Conservation (phyloP, 345 rosid genomes). For the Iberis pinnata region DNA sequence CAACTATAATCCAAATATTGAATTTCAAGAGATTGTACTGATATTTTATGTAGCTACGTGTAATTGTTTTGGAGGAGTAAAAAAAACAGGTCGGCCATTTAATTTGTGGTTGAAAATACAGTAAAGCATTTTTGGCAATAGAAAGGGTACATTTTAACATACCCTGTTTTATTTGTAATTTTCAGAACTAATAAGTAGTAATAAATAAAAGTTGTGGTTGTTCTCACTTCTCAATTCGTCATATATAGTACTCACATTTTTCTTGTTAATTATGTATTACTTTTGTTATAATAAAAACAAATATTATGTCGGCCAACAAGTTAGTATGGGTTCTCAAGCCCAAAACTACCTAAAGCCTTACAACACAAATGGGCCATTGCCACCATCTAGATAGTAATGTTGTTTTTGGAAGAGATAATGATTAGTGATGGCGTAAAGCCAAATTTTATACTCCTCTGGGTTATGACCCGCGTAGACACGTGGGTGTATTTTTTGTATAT, state of each 20-base stretch:
- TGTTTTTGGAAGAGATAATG: too few species aligned
- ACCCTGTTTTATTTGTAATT: not conserved
- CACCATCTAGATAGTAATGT: too few species aligned
- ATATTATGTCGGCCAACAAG: constrained; percentile 11
- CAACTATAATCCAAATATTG: too few species aligned
- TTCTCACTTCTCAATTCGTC: not conserved
- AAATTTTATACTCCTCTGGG: too few species aligned
- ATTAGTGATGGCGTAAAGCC: too few species aligned
- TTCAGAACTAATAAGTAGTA: not conserved
- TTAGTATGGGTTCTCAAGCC: not conserved
- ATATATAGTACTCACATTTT: not conserved
- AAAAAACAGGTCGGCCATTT: constrained; percentile 27
- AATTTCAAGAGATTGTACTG: too few species aligned
- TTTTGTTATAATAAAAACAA: constrained; percentile 1
- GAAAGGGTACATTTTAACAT: not conserved
- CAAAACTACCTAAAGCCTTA: too few species aligned
- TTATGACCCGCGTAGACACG: too few species aligned
- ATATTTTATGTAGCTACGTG: constrained; percentile 1
- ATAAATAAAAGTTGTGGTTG: not conserved
- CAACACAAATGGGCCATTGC: too few species aligned
- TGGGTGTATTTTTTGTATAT: too few species aligned
- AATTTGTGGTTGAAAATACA: constrained; percentile 19
- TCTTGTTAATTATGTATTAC: too few species aligned
- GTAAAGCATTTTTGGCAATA: constrained; percentile 12
- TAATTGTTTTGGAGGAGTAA: not conserved